phyloP scores from a whole-genome alignment of 1,284 basidiomycete genomes.

The Waitea zeae region DNA sequence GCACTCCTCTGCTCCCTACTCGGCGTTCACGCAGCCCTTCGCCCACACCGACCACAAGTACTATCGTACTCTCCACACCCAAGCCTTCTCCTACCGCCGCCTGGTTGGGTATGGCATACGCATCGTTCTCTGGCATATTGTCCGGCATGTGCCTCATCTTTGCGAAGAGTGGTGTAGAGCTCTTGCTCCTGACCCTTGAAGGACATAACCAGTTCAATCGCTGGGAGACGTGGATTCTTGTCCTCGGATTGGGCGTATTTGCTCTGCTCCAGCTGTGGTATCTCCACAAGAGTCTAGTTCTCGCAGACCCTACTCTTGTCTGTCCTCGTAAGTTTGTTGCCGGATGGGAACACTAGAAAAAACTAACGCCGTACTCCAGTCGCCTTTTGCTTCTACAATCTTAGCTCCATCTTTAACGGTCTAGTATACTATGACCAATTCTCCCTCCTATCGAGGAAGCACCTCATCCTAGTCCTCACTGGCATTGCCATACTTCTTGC shows the following conservation, averaged over 20 bases:
- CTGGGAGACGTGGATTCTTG: constrained; percentile 72
- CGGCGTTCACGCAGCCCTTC: constrained; percentile 20
- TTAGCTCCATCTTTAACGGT: constrained; percentile 78
- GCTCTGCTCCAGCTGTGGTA: constrained; percentile 81
- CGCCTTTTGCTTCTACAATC: constrained; percentile 93
- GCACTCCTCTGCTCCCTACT: constrained; percentile 38
- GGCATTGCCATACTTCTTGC: constrained; percentile 71
- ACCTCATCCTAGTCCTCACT: constrained; percentile 59
- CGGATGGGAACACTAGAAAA: neutral
- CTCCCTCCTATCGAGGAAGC: constrained; percentile 46
- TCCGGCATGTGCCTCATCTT: constrained; percentile 89
- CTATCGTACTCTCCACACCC: constrained; percentile 10
- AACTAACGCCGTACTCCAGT: constrained; percentile 25
- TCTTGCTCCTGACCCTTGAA: constrained; percentile 66
- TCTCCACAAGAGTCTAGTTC: constrained; percentile 74
- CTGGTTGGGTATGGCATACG: constrained; percentile 73
- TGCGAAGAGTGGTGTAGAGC: constrained; percentile 87
- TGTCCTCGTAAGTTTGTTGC: constrained; percentile 56
- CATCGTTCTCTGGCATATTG: constrained; percentile 81
- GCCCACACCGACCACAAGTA: constrained; percentile 10
- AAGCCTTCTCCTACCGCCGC: constrained; percentile 34
- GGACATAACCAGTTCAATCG: constrained; percentile 80
- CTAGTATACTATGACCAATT: constrained; percentile 89
- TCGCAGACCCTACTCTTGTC: constrained; percentile 79
- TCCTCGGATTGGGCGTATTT: constrained; percentile 50